Base-by-base conservation (phyloP, 2,329 filamentous ascomycete genomes). In the Lachnellula subtilissima region DNA sequence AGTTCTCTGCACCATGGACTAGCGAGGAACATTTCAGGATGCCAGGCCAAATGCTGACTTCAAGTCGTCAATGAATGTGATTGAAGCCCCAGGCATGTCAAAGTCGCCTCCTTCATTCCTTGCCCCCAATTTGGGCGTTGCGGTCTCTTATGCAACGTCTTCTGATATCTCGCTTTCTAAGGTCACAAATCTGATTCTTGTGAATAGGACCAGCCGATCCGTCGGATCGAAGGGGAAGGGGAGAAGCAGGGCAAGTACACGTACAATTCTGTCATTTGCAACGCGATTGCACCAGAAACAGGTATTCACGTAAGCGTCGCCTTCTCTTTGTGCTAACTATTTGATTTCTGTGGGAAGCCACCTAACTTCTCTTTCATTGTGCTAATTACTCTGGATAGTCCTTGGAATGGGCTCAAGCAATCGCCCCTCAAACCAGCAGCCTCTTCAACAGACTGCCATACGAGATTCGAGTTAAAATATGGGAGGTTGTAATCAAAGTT, bases 281-380 rank as follows among this genome's bases (percentile, higher is more conserved):
- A 40, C 5, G 15, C 14, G 8, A 15, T 40, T 14, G 37, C 37
- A 6, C 37, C 57, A 15, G 52, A 57, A 19, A 42, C 23, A 1
- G 57, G 57, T 11, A 59, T 59, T 19, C 57, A 59, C 25, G 56
- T 55, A 25, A 52, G 48, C 28, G 28, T 49, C 15, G 17, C 28
- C 8, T 32, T 32, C 28, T 32, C 28, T 4, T 32, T 32, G 28
- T 32, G 28, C 28, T 12, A 4, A 32, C 9, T 12, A 12, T 32
- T 32, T 32, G 28, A 12, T 17, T 36, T 32, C 8, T 43, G n/a
- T 39, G 28, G 42, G 4, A 25, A 5, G 28, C 28, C 28, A 11
- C 28, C 2, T 9, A 11, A 45, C 22, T n/a, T 28, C 50, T 17
- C 8, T 17, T 32, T 40, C 25, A 25, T 28, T 48, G 11, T 48